Percentiles rank a stretch among this genome's conserved stretches.
phyloP scores from a whole-genome alignment of 441 rosid species.

The Capsella rubella region DNA sequence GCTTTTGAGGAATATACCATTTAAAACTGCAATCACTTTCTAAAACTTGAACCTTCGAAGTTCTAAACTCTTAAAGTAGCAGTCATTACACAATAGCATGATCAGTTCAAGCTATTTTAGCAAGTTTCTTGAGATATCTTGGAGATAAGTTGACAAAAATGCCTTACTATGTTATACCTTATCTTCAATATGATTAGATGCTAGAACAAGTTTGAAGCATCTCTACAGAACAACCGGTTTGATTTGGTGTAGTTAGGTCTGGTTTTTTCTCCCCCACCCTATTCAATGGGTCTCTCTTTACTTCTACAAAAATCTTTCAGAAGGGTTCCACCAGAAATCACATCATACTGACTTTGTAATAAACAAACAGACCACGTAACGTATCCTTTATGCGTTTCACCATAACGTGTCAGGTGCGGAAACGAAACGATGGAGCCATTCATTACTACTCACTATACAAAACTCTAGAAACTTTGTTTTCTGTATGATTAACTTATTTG shows the following conservation, averaged over 20 bases:
- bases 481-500: conserved; percentile 16
- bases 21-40: no score
- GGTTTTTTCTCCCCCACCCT: not conserved
- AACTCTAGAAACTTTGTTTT: not conserved
- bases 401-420: conserved; percentile 31
- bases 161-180: no score
- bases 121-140: no score
- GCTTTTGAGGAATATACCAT: not conserved
- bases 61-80: no score
- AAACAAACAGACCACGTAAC: conserved; percentile 23
- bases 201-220: no score
- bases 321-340: conserved; percentile 34
- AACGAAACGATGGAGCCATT: conserved; percentile 4
- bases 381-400: not conserved
- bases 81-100: no score
- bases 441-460: not conserved
- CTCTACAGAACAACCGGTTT: not conserved
- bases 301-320: conserved; percentile 9
- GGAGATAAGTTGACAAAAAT: no score
- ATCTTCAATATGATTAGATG: no score
- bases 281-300: not conserved
- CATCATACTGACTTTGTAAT: conserved; percentile 23
- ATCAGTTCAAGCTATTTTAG: no score
- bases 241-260: not conserved
- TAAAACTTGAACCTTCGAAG: no score